Conservation (phyloP, 208 protist genomes). For the Tritrichomonas musculus region DNA sequence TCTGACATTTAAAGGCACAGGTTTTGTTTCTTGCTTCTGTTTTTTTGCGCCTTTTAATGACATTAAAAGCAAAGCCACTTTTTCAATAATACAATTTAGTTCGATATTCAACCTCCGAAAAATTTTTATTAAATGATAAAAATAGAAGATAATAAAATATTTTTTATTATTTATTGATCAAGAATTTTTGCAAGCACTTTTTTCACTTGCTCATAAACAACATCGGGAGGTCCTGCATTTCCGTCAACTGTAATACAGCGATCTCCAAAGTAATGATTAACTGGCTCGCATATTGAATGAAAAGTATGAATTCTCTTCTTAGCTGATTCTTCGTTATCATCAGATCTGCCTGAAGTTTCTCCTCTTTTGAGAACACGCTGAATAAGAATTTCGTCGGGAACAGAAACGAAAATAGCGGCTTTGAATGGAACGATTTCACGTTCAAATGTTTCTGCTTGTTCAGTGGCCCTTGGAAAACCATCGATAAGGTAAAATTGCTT, state of each 20-base stretch:
- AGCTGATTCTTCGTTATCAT: not conserved
- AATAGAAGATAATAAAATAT: too few species aligned
- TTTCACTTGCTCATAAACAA: too few species aligned
- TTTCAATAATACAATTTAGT: too few species aligned
- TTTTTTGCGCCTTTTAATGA: too few species aligned
- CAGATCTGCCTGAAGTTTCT: not conserved
- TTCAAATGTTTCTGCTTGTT: slow-evolving; percentile 11
- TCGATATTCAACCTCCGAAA: too few species aligned
- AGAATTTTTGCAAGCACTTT: too few species aligned
- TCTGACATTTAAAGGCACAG: not conserved
- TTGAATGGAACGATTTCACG: not conserved
- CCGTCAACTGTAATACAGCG: too few species aligned
- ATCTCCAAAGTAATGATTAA: not conserved
- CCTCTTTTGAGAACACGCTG: not conserved
- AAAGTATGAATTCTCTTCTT: not conserved
- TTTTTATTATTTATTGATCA: too few species aligned
- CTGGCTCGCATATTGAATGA: not conserved
- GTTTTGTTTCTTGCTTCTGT: not conserved
- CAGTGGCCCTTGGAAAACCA: not conserved
- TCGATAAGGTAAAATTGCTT: not conserved
- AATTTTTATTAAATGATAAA: too few species aligned
- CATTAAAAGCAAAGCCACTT: too few species aligned
- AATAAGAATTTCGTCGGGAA: slow-evolving; percentile 4
- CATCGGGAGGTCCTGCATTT: too few species aligned
- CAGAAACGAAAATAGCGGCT: not conserved